Conservation (phyloP, 768 basidiomycete species). For the Leucocoprinus sp. region DNA sequence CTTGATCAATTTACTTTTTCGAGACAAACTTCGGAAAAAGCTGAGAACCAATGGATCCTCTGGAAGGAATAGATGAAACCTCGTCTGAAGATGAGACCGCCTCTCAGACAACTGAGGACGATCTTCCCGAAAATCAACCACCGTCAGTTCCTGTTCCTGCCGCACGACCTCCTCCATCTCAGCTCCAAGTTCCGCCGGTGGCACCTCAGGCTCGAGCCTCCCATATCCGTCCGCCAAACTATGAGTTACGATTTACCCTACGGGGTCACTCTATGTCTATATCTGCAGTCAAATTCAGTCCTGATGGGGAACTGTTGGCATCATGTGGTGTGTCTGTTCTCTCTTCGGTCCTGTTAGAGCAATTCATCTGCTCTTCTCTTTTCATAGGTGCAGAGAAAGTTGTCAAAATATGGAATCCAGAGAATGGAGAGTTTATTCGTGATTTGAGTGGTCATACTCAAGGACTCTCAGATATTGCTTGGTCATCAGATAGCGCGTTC, state of each 20-base stretch:
- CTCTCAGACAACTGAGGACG: constrained; percentile 82
- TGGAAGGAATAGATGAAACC: constrained; percentile 42
- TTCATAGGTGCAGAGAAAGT: constrained; percentile 61
- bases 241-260: constrained; percentile 58
- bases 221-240: constrained; percentile 40
- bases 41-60: constrained; percentile 28
- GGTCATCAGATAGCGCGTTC: constrained; percentile 76
- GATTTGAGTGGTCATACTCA: constrained; percentile 69
- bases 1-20: too few species aligned
- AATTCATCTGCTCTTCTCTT: constrained; percentile 11
- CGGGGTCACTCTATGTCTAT: constrained; percentile 76
- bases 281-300: constrained; percentile 87
- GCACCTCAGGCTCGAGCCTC: constrained; percentile 11
- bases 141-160: constrained; percentile 22
- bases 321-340: constrained; percentile 64
- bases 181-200: constrained; percentile 20
- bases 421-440: constrained; percentile 67
- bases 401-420: constrained; percentile 79
- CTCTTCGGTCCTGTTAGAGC: constrained; percentile 8
- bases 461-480: constrained; percentile 85
- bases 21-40: too few species aligned
- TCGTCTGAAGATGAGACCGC: constrained; percentile 56
- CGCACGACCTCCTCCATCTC: constrained; percentile 24
- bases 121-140: constrained; percentile 54
- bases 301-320: constrained; percentile 76